Evolutionary conservation across 2,329 filamentous ascomycete species (phyloP).

Genomic region (Cordyceps pruinosa): DNA sequence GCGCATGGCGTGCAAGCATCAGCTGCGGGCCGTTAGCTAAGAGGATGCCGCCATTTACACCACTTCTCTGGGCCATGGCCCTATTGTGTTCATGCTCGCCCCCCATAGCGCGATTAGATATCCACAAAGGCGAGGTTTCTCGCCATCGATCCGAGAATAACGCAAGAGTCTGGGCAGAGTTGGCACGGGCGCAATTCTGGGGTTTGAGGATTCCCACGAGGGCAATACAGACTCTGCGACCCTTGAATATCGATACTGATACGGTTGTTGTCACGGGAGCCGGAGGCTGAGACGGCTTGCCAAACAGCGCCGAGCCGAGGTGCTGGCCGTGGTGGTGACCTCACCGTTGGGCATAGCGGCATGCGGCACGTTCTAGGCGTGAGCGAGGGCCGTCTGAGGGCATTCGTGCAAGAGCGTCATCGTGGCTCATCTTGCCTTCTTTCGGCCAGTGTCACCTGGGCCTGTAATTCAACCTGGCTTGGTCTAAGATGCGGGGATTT

Average conservation of each 20-base stretch:
- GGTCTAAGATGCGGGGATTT: constrained; percentile 6
- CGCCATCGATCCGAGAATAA: background rate
- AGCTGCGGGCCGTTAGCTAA: constrained; percentile 8
- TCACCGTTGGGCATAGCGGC: background rate
- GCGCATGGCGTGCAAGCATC: background rate
- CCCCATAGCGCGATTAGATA: constrained; percentile 2
- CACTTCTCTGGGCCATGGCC: background rate
- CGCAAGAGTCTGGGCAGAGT: background rate
- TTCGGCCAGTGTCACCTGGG: constrained; percentile 9
- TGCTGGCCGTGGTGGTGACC: background rate
- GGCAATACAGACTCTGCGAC: background rate
- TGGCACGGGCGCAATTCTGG: background rate
- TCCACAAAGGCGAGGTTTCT: constrained; percentile 7
- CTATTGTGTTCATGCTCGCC: background rate
- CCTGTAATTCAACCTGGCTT: constrained; percentile 3
- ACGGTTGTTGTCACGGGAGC: background rate
- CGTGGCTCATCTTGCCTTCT: constrained; percentile 8
- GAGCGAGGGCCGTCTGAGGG: background rate
- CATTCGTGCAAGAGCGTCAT: background rate
- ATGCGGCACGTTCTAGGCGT: background rate
- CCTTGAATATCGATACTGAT: background rate
- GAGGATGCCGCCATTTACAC: background rate
- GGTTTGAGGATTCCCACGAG: background rate
- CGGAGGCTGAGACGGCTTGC: background rate
- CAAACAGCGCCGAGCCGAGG: background rate